Base-by-base conservation (phyloP, 2,329 filamentous ascomycete species). In the Tetracladium maxilliforme region DNA sequence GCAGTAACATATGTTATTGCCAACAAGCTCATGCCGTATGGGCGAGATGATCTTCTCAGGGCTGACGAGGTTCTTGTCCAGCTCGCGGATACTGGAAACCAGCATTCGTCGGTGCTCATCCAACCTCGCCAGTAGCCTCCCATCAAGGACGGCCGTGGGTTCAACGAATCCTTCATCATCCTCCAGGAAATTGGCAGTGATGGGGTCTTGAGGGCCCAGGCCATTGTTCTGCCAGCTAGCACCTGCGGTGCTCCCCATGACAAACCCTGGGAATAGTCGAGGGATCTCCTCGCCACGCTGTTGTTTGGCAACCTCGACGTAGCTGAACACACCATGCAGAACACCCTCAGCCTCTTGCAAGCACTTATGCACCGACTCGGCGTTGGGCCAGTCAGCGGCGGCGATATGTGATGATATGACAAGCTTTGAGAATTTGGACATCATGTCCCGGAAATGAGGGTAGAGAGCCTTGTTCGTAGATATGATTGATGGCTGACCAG, bases 351-450 rank as follows among this genome's bases (percentile, higher is more conserved):
- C 90, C 55, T 98, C 90, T 46, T 92, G 83, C 36, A 95, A 54
- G 43, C 90, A 98, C 48, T 98, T 98, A 27, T 90, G 77, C 32
- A 87, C 80, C 1, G 87, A 92, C 49, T 98, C 90, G 10, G 82
- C 75, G 27, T 87, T 84, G 7, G 87, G 86, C 71, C 84, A 95
- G 53, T 98, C 90, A 17, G 87, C 82, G 6, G 87, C 84, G 19
- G 90, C 90, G 45, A 98, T 94, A 46, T 98, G 90, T 10, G 90
- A 95, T 4, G 90, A 98, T 24, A 98, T 75, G 22, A 98, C 90
- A 7, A 98, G 64, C 49, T 98, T 98, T n/a, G 90, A 95, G 49
- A 98, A 98, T 41, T 92, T 86, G 22, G 90, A 95, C 90, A 98
- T 98, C 75, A 95, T 95, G 46, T 95, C 90, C 27, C 90, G 68